A percentile compares a stretch with the other conserved stretches of the same genome.
Evolutionary conservation across 1,284 basidiomycete genomes (phyloP).

Genomic region (Apiotrichum sp.): DNA sequence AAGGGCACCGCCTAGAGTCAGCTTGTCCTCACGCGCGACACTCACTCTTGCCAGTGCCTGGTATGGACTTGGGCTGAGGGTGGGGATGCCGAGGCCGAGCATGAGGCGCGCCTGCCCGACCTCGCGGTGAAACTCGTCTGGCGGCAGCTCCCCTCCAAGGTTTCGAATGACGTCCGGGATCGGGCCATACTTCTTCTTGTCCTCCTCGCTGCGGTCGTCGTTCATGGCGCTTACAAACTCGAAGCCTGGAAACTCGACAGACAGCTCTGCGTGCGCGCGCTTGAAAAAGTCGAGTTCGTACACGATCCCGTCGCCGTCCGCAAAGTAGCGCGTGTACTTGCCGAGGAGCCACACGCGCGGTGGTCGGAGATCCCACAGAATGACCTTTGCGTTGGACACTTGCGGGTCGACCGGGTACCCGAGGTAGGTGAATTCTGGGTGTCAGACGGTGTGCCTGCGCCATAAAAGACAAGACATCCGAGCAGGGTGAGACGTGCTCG

Average conservation of each 20-base stretch:
- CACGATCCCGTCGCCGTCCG: conserved; percentile 7
- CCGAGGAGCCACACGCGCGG: conserved; percentile 23
- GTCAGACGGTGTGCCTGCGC: too few species aligned
- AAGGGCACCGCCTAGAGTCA: conserved; percentile 3
- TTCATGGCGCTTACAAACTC: conserved; percentile 23
- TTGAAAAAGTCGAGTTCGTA: conserved; percentile 13
- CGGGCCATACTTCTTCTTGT: conserved; percentile 4
- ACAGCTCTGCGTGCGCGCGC: conserved; percentile 15
- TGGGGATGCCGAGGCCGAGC: conserved; percentile 22
- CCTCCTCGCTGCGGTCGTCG: conserved; percentile 16
- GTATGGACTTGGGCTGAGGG: conserved; percentile 17
- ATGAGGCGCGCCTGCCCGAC: conserved; percentile 10
- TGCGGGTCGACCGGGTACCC: conserved; percentile 15
- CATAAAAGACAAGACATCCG: too few species aligned
- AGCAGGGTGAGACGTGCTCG: too few species aligned
- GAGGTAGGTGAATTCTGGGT: conserved; percentile 14
- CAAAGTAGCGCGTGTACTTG: conserved; percentile 23
- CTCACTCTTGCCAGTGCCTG: conserved; percentile 5
- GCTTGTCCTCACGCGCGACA: not conserved
- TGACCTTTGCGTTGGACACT: not conserved
- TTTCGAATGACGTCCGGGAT: conserved; percentile 13
- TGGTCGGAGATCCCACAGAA: conserved; percentile 11
- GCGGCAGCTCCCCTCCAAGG: conserved; percentile 8
- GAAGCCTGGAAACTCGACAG: conserved; percentile 21
- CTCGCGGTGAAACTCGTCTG: conserved; percentile 13